Percentiles rank a stretch among this genome's conserved stretches.
Evolutionary conservation across 1,284 basidiomycete genomes (phyloP).

Genomic region (Ustanciosporium gigantosporum): DNA sequence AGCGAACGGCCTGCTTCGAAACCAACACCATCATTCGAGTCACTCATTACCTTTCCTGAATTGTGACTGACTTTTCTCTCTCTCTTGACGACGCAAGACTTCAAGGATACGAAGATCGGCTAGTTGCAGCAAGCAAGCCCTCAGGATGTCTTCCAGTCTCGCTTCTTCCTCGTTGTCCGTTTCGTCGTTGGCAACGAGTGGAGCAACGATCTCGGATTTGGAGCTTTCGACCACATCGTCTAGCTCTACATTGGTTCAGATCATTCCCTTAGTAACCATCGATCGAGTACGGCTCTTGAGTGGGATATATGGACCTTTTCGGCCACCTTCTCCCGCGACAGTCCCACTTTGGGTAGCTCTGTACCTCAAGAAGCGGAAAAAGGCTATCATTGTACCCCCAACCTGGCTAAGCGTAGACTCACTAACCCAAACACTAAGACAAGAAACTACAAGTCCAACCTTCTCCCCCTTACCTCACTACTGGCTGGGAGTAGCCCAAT

Average conservation of each 20-base stretch:
- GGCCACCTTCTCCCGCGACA: conserved; percentile 77
- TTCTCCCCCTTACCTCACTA: conserved; percentile 62
- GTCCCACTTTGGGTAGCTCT: conserved; percentile 94
- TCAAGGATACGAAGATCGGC: too few relatives aligned
- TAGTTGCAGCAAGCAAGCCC: too few relatives aligned
- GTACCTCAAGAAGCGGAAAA: conserved; percentile 88
- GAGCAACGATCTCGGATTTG: conserved; percentile 12
- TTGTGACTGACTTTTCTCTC: too few relatives aligned
- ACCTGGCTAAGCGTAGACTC: conserved; percentile 83
- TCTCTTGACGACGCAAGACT: too few relatives aligned
- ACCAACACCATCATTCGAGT: too few relatives aligned
- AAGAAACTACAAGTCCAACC: conserved; percentile 49
- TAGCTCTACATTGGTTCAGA: conserved; percentile 35
- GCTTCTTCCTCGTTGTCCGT: conserved; percentile 9
- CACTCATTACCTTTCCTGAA: too few relatives aligned
- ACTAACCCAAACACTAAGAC: conserved; percentile 67
- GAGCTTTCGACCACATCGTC: conserved; percentile 42
- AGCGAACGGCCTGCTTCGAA: too few relatives aligned
- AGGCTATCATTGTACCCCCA: conserved; percentile 87
- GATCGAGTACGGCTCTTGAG: conserved; percentile 54
- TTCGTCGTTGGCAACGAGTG: conserved; percentile 9
- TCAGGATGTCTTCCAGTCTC: background rate
- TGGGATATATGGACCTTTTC: conserved; percentile 78
- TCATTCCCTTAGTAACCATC: conserved; percentile 51
- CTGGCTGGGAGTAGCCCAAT: conserved; percentile 31